Percentiles rank a stretch among this genome's conserved stretches.
phyloP scores from a whole-genome alignment of 2,329 filamentous ascomycete genomes.

The Sporothrix brasiliensis region DNA sequence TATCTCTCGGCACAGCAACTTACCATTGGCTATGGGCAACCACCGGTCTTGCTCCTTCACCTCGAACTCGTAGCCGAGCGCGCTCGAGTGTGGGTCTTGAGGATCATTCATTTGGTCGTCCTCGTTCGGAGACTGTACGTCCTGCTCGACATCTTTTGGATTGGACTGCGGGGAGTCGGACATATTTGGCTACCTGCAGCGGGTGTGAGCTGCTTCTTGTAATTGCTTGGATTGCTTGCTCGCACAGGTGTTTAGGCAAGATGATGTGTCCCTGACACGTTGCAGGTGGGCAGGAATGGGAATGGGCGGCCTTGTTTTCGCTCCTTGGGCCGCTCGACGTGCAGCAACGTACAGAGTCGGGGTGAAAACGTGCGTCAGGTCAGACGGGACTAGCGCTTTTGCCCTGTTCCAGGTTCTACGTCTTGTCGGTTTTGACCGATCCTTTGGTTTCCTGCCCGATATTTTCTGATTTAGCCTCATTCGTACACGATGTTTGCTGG shows the following conservation, averaged over 20 bases:
- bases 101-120: constrained; percentile 91
- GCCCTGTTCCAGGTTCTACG: constrained; percentile 37
- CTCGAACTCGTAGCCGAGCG: constrained; percentile 87
- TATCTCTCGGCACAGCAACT: constrained; percentile 53
- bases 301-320: constrained; percentile 44
- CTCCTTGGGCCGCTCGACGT: constrained; percentile 51
- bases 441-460: constrained; percentile 45
- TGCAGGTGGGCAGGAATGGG: constrained; percentile 54
- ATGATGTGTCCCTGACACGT: constrained; percentile 67
- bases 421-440: constrained; percentile 38
- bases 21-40: constrained; percentile 99
- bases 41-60: constrained; percentile 99
- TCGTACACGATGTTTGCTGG: constrained; percentile 9
- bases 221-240: constrained; percentile 60
- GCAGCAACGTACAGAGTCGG: constrained; percentile 45
- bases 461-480: constrained; percentile 46
- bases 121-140: constrained; percentile 89
- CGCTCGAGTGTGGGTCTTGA: constrained; percentile 75
- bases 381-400: constrained; percentile 36
- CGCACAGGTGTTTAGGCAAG: constrained; percentile 56
- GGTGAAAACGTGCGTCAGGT: constrained; percentile 51
- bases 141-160: constrained; percentile 92
- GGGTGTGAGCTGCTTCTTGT: constrained; percentile 63
- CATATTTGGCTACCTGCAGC: constrained; percentile 82
- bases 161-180: constrained; percentile 83